phyloP scores from a whole-genome alignment of 2,329 filamentous ascomycete genomes.

The Ophiocordyceps unilateralis region DNA sequence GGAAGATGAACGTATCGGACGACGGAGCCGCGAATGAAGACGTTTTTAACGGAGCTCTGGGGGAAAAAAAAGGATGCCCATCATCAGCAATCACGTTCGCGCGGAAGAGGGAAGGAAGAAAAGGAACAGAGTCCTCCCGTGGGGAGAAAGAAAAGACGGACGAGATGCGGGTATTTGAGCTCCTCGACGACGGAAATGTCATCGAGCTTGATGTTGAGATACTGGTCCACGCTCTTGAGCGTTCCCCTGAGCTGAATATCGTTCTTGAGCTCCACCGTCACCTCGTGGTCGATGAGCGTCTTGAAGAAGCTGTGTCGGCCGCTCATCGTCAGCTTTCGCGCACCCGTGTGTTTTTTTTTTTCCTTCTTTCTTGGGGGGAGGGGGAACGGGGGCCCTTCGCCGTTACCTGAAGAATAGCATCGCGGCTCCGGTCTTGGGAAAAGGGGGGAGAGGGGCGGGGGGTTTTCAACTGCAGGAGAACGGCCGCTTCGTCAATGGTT shows the following conservation, averaged over 20 bases:
- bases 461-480: background rate
- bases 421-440: conserved; percentile 3
- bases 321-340: too few species aligned
- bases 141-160: conserved; percentile 18
- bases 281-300: conserved; percentile 90
- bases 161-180: conserved; percentile 84
- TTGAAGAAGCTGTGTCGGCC: conserved; percentile 68
- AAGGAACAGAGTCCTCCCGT: too few species aligned
- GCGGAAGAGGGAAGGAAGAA: too few species aligned
- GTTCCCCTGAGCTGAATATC: conserved; percentile 94
- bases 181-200: conserved; percentile 88
- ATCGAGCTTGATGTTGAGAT: conserved; percentile 97
- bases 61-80: too few species aligned
- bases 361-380: background rate
- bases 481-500: too few species aligned
- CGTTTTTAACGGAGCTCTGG: conserved; percentile 70
- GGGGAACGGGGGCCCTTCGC: background rate
- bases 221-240: conserved; percentile 95
- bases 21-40: conserved; percentile 87
- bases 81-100: too few species aligned
- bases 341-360: background rate
- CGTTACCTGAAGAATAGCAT: conserved; percentile 30
- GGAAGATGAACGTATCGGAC: conserved; percentile 87
- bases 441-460: too few species aligned
- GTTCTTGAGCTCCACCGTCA: conserved; percentile 98